These are phyloP conservation scores for Kuraishia floccosa DNA, from an alignment of 805 yeast genomes.

Conservation along the genomic window DNA sequence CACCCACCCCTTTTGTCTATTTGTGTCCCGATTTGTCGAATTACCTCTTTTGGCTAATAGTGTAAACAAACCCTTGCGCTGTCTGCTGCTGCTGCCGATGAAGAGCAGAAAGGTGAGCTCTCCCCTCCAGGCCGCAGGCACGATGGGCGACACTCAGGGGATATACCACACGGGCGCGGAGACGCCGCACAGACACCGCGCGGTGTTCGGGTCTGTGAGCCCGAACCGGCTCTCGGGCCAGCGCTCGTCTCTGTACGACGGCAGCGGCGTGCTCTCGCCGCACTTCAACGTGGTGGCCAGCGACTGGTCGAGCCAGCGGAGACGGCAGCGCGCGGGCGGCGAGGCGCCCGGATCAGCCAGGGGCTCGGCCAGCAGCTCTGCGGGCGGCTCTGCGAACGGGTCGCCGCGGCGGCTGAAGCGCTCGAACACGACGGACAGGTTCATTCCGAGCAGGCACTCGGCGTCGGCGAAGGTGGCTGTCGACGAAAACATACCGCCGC, in stretches of 20 bases:
- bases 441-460: conserved; percentile 46
- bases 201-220: conserved; percentile 18
- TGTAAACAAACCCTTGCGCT: too few relatives aligned
- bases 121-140: too few relatives aligned
- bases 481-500: conserved; percentile 23
- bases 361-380: conserved; percentile 8
- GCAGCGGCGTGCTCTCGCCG: conserved; percentile 19
- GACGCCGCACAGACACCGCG: conserved; percentile 13
- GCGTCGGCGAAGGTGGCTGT: conserved; percentile 32
- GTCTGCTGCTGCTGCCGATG: too few relatives aligned
- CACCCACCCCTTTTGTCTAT: too few relatives aligned
- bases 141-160: too few relatives aligned
- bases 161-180: too few relatives aligned
- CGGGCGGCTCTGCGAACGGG: neutral
- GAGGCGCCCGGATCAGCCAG: conserved; percentile 11
- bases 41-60: too few relatives aligned
- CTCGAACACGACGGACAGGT: conserved; percentile 38
- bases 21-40: too few relatives aligned
- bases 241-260: conserved; percentile 16
- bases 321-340: conserved; percentile 3
- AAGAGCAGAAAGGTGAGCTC: too few relatives aligned
- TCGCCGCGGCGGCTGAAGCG: conserved; percentile 9
- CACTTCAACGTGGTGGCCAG: conserved; percentile 21
- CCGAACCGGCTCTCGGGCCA: conserved; percentile 11
- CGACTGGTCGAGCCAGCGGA: conserved; percentile 16